A percentile compares a stretch with the other conserved stretches of the same genome.
These are phyloP conservation scores for Hyaloperonospora brassicae DNA, from an alignment of 352 stramenopile species.

Conservation along the genomic window DNA sequence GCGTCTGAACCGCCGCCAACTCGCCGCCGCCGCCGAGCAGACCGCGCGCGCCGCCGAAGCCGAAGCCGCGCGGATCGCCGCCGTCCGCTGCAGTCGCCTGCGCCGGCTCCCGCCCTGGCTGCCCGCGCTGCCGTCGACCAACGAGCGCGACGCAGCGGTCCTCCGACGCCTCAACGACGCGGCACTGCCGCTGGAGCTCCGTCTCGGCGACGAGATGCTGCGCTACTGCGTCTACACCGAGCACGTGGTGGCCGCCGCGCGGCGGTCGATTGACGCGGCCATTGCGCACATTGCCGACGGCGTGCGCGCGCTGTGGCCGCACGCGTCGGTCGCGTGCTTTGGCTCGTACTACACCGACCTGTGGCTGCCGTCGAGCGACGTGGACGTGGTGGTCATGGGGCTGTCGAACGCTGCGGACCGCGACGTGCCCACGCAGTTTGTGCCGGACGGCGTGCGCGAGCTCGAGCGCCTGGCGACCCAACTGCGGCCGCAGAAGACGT, in stretches of 20 bases:
- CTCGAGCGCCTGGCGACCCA: conserved; percentile 49
- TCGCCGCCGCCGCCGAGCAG: conserved; percentile 19
- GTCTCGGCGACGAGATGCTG: conserved; percentile 53
- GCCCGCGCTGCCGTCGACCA: conserved; percentile 17
- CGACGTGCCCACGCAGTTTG: conserved; percentile 40
- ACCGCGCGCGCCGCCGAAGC: conserved; percentile 21
- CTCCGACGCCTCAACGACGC: conserved; percentile 22
- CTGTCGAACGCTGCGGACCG: conserved; percentile 34
- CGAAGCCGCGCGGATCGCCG: conserved; percentile 23
- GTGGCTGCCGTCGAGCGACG: conserved; percentile 83
- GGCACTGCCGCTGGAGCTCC: conserved; percentile 8
- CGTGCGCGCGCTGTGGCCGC: conserved; percentile 68
- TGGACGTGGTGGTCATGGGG: conserved; percentile 83
- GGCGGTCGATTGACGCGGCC: conserved; percentile 59
- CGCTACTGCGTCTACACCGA: conserved; percentile 63
- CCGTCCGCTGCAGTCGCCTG: conserved; percentile 23
- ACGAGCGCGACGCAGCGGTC: conserved; percentile 12
- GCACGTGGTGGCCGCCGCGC: conserved; percentile 39
- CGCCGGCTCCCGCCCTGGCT: conserved; percentile 28
- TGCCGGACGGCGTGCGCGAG: conserved; percentile 38
- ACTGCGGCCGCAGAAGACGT: conserved; percentile 45
- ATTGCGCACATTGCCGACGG: conserved; percentile 56
- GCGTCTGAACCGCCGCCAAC: conserved; percentile 33
- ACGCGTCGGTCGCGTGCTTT: conserved; percentile 64
- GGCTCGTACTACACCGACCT: conserved; percentile 81